Percentiles rank a stretch among this genome's conserved stretches.
Conservation (phyloP, 2,329 filamentous ascomycete genomes). For the Trichoderma cornu-damae region DNA sequence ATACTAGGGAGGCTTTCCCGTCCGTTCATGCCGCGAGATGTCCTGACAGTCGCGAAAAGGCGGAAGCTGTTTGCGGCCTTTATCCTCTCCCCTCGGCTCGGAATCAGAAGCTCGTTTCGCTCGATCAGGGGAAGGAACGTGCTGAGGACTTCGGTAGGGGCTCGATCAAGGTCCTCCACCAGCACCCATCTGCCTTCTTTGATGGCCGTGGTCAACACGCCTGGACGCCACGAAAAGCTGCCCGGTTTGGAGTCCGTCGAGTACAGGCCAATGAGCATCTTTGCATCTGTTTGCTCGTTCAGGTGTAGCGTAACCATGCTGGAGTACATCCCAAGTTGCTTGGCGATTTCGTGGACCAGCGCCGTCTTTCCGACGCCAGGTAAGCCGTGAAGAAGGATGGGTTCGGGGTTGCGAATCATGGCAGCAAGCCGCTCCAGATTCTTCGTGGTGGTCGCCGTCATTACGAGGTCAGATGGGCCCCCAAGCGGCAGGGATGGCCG, state of each 20-base stretch:
- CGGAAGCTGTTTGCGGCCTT: slow-evolving; percentile 79
- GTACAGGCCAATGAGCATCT: slow-evolving; percentile 91
- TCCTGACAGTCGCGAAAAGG: slow-evolving; percentile 87
- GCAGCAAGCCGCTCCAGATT: slow-evolving; percentile 68
- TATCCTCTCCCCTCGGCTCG: slow-evolving; percentile 80
- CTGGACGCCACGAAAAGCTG: slow-evolving; percentile 86
- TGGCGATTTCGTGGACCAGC: slow-evolving; percentile 74
- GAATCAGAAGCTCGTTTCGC: slow-evolving; percentile 81
- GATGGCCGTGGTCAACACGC: slow-evolving; percentile 89
- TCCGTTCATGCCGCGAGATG: slow-evolving; percentile 62
- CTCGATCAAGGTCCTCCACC: slow-evolving; percentile 93
- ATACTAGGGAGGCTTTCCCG: slow-evolving; percentile 65
- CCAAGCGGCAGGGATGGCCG: slow-evolving; percentile 48
- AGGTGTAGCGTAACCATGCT: slow-evolving; percentile 91
- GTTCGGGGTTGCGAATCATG: slow-evolving; percentile 61
- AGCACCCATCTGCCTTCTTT: slow-evolving; percentile 93
- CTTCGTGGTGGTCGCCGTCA: slow-evolving; percentile 63
- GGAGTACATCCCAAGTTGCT: slow-evolving; percentile 69
- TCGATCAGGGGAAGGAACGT: slow-evolving; percentile 90
- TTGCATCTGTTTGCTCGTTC: slow-evolving; percentile 97
- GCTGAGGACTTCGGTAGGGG: slow-evolving; percentile 90
- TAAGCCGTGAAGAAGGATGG: slow-evolving; percentile 75
- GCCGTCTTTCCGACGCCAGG: slow-evolving; percentile 90
- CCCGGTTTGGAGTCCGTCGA: slow-evolving; percentile 82
- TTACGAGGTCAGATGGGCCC: slow-evolving; percentile 51